Percentiles rank a stretch among this genome's conserved stretches.
These are phyloP conservation scores for Fusarium virguliforme DNA, from an alignment of 2,329 filamentous ascomycete species.

Conservation along the genomic window DNA sequence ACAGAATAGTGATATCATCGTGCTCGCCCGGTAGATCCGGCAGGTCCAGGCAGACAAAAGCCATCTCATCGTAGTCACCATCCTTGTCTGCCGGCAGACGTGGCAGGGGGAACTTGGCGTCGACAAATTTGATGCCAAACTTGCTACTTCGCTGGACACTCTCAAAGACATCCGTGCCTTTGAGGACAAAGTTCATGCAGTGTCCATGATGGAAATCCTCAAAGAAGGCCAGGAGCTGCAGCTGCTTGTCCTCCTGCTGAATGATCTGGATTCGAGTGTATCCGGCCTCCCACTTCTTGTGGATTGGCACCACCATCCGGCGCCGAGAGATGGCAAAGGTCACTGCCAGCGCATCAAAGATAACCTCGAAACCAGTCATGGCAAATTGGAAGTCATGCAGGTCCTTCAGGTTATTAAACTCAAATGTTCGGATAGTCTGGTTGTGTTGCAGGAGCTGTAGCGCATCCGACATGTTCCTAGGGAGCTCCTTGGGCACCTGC, in stretches of 20 bases:
- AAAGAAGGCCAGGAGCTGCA: slow-evolving; percentile 89
- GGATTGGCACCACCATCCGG: slow-evolving; percentile 91
- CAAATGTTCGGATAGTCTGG: slow-evolving; percentile 80
- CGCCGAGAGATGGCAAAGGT: slow-evolving; percentile 87
- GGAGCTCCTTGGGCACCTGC: slow-evolving; percentile 73
- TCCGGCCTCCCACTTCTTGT: slow-evolving; percentile 94
- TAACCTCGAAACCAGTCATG: slow-evolving; percentile 84
- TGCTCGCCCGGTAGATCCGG: slow-evolving; percentile 93
- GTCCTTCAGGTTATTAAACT: slow-evolving; percentile 76
- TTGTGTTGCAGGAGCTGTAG: slow-evolving; percentile 71
- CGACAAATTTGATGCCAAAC: slow-evolving; percentile 83
- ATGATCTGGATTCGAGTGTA: slow-evolving; percentile 86
- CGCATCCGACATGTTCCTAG: slow-evolving; percentile 75
- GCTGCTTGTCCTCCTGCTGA: slow-evolving; percentile 75
- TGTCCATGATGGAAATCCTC: slow-evolving; percentile 89
- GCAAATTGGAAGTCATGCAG: slow-evolving; percentile 85
- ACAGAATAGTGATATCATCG: slow-evolving; percentile 89
- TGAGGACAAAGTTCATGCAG: slow-evolving; percentile 90
- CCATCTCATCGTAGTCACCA: slow-evolving; percentile 71
- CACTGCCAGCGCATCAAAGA: slow-evolving; percentile 80
- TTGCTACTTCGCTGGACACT: slow-evolving; percentile 75
- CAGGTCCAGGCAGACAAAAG: slow-evolving; percentile 88
- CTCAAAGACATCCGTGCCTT: slow-evolving; percentile 88
- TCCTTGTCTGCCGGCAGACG: slow-evolving; percentile 69
- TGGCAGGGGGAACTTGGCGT: slow-evolving; percentile 91